Base-by-base conservation (phyloP, 805 yeast species). In the Wickerhamomyces canadensis region DNA sequence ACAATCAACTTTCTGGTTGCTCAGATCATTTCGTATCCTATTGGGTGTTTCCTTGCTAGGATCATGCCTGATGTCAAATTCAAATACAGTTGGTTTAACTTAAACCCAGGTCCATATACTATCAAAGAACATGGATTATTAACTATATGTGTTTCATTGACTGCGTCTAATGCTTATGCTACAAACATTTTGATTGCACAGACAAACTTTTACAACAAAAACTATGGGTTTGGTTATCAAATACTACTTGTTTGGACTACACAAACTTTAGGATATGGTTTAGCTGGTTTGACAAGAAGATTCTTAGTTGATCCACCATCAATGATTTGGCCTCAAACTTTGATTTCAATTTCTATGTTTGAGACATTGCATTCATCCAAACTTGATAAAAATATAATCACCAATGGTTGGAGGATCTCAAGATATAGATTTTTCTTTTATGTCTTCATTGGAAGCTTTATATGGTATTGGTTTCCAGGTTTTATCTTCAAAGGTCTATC, bases 391-490 rank as follows among this genome's bases (percentile, higher is more conserved):
- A 68, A 68, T 44, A 50, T n/a, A n/a, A n/a, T 51, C 6, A 70
- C 75, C 22, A 65, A 74, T 48, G 84, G 84, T 3, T 79, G 86
- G 86, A 68, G 53, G 25, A 64, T 78, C 29, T 61, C 75, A 5
- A 65, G 79, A 37, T 69, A 67, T 47, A 60, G 55, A 37, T 71
- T 76, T 45, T 79, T 80, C 58, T 42, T 64, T 22, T 36, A 62
- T 25, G 65, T 64, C 2, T 64, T 74, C 36, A 34, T 48, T 13
- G 54, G 58, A n/a, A 54, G 68, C 18, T 78, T 78, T 47, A 43
- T 68, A 4, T 80, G 79, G 72, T 76, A 75, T 50, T 80, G 82
- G 78, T 59, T 82, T 45, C 86, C 87, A 4, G 82, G 79, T 38
- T 80, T 65, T 50, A 62, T 83, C 18, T 79, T 79, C 60, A 61